These are phyloP conservation scores for Pezicula carpinea DNA, from an alignment of 2,329 filamentous ascomycete genomes.

Conservation along the genomic window DNA sequence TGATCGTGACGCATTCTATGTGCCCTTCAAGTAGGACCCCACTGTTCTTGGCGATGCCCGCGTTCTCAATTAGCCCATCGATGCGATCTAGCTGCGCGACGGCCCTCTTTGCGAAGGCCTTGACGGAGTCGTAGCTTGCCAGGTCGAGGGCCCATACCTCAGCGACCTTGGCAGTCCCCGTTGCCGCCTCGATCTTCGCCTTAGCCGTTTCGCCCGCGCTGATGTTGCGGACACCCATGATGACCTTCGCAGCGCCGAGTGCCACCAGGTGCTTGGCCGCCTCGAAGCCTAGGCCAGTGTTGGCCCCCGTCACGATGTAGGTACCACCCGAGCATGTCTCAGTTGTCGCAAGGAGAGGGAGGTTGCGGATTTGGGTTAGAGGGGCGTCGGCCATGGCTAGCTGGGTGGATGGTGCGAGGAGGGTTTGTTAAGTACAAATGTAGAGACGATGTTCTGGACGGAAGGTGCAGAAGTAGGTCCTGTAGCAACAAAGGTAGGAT, in stretches of 20 bases:
- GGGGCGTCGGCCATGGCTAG: background rate
- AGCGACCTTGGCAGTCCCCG: slow-evolving; percentile 5
- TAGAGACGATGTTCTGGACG: no score
- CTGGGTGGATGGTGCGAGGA: background rate
- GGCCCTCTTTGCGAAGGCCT: slow-evolving; percentile 7
- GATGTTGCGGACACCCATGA: slow-evolving; percentile 29
- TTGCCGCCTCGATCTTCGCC: slow-evolving; percentile 25
- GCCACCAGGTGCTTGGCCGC: slow-evolving; percentile 31
- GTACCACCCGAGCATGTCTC: slow-evolving; percentile 7
- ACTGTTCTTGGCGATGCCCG: slow-evolving; percentile 7
- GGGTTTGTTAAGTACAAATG: background rate
- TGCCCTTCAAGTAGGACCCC: slow-evolving; percentile 14
- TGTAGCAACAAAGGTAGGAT: background rate
- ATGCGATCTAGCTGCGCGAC: slow-evolving; percentile 34
- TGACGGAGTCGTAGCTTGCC: slow-evolving; percentile 6
- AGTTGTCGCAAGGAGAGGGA: slow-evolving; percentile 5
- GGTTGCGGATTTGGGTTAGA: slow-evolving; percentile 1
- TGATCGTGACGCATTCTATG: slow-evolving; percentile 18
- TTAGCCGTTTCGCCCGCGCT: slow-evolving; percentile 32
- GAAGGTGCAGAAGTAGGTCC: no score
- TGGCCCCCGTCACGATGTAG: slow-evolving; percentile 36
- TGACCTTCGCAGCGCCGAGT: slow-evolving; percentile 31
- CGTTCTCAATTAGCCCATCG: slow-evolving; percentile 39
- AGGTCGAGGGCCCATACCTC: slow-evolving; percentile 12
- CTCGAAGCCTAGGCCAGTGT: slow-evolving; percentile 37